phyloP scores from a whole-genome alignment of 129 eudicot genomes.

The Chrysanthemum makinoi region DNA sequence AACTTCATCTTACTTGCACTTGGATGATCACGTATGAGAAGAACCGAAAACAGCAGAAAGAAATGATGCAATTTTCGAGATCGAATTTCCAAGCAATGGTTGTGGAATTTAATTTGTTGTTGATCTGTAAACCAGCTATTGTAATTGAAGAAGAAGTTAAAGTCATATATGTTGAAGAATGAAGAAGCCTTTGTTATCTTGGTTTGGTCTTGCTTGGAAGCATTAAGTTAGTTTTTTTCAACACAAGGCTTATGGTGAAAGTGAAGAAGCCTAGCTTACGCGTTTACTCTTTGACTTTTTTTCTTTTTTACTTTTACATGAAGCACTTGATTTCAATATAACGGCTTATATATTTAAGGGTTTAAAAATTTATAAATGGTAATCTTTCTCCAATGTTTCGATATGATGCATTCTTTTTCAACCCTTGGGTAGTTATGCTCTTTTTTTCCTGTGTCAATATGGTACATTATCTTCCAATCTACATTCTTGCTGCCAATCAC shows the following conservation, averaged over 20 bases:
- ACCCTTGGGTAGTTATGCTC: too few species aligned
- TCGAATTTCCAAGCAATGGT: background rate
- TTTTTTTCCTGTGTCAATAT: too few species aligned
- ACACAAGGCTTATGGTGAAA: constrained; percentile 32
- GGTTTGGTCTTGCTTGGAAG: constrained; percentile 35
- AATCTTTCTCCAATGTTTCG: too few species aligned
- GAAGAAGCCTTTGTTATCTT: constrained; percentile 29
- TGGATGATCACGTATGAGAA: background rate
- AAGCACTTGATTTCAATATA: background rate
- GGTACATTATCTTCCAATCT: too few species aligned
- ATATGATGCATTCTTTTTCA: too few species aligned
- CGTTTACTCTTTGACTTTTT: constrained; percentile 16
- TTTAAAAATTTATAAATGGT: too few species aligned
- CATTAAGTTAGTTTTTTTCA: constrained; percentile 16
- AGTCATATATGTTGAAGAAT: constrained; percentile 23
- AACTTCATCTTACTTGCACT: constrained; percentile 27
- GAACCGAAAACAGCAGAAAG: background rate
- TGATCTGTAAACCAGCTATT: background rate
- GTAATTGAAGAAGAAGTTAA: constrained; percentile 16
- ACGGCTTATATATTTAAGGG: too few species aligned
- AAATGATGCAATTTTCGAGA: constrained; percentile 7
- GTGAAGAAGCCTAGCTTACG: constrained; percentile 28
- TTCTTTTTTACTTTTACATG: background rate
- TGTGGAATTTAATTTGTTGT: background rate
- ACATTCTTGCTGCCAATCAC: too few species aligned